Evolutionary conservation across 208 protist species (phyloP), one percentile per base, ranked within the genome.

Genomic region (Leishmania guyanensis): DNA sequence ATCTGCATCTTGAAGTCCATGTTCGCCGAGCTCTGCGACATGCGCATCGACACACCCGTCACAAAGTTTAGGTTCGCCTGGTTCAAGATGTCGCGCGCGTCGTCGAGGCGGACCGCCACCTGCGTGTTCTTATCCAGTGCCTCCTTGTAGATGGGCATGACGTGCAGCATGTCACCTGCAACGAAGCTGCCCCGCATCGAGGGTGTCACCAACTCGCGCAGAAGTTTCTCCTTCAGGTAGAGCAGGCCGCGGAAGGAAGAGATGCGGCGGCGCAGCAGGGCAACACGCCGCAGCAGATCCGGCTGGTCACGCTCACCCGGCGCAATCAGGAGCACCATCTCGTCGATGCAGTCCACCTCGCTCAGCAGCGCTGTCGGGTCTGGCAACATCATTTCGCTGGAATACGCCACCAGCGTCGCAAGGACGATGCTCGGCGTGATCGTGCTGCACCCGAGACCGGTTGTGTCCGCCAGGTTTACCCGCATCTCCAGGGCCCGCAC

Each of bases 61-160:
- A 97, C 87, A 62, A 95, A 97, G 86, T 94, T 97, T 33, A 94
- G 70, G 85, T 97, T 97, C 12, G 91, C 90, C 79, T 97, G 93
- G 75, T 95, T 97, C 16, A 97, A 78, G 36, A 93, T 88, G 66
- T 97, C 92, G 51, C 93, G 90, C 8, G 91, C 87, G 75, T 93
- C 91, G 78, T 97, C 93, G 74, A 97, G 86, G 77, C 91, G 89
- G 76, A 95, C 88, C 14, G 91, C 87, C 36, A 92, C 87, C 79
- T 92, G 84, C 69, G 79, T 86, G 48, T 94, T 84, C 78, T 95
- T 93, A 65, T 89, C 89, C 75, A 95, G 76, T 64, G 89, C 82
- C 78, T 90, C 86, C 80, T 83, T 84, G 79, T 90, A 92, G 46
- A 89, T 80, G 26, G 84, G 78, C 72, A 92, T 82, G 17, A 79